Evolutionary conservation across 2,329 filamentous ascomycete genomes (phyloP).

Genomic region (Fusarium armeniacum): DNA sequence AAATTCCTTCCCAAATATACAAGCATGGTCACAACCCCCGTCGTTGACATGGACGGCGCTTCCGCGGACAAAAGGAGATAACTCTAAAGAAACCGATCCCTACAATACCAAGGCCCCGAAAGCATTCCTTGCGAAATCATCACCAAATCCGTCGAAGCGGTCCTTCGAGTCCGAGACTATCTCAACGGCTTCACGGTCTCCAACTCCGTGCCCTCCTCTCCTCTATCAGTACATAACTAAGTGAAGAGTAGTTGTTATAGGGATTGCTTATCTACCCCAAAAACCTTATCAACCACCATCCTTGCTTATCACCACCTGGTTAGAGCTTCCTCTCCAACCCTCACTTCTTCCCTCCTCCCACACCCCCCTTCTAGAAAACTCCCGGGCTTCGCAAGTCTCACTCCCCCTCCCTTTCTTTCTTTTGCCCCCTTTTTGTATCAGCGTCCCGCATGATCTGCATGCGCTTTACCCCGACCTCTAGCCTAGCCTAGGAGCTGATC

Average conservation of each 20-base stretch:
- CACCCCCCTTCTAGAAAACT: conserved; percentile 36
- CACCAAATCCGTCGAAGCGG: conserved; percentile 2
- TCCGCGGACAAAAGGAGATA: conserved; percentile 12
- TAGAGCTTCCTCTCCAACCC: conserved; percentile 12
- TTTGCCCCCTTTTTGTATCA: conserved; percentile 20
- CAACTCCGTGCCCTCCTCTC: conserved; percentile 10
- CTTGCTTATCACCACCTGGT: conserved; percentile 30
- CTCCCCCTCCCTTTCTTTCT: conserved; percentile 17
- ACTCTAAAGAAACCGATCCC: conserved; percentile 27
- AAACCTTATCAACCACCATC: conserved; percentile 35
- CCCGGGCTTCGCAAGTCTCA: conserved; percentile 1
- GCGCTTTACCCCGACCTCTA: conserved; percentile 22
- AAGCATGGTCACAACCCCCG: background rate
- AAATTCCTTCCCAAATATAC: background rate
- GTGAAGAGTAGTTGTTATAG: background rate
- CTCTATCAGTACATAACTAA: conserved; percentile 19
- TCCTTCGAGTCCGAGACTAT: conserved; percentile 5
- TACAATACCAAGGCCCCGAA: conserved; percentile 22
- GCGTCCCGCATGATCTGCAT: conserved; percentile 34
- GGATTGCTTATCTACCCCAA: conserved; percentile 25
- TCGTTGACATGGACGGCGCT: background rate
- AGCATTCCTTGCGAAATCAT: conserved; percentile 15
- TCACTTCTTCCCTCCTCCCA: conserved; percentile 7
- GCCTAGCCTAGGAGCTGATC: conserved; percentile 15
- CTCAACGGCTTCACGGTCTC: conserved; percentile 28